Percentiles rank a stretch among this genome's conserved stretches.
These are phyloP conservation scores for Biscogniauxia mediterranea DNA, from an alignment of 2,329 filamentous ascomycete species.

Conservation along the genomic window DNA sequence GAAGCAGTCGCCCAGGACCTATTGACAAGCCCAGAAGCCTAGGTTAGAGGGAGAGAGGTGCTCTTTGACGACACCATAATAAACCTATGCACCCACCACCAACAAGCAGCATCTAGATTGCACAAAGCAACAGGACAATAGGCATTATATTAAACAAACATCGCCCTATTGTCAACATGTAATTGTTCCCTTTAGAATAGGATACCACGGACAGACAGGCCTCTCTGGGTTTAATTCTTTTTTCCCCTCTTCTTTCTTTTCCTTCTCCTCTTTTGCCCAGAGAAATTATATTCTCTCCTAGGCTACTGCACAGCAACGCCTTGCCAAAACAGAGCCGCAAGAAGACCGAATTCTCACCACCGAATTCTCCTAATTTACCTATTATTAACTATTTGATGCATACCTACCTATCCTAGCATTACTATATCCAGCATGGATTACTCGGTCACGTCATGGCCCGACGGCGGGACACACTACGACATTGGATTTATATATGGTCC, in stretches of 20 bases:
- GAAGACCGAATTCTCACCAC: background rate
- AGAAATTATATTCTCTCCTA: conserved; percentile 4
- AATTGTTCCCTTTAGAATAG: background rate
- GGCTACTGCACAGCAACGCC: background rate
- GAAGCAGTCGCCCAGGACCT: background rate
- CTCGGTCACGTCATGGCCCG: too few species aligned
- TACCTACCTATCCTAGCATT: too few species aligned
- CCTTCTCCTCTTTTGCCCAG: background rate
- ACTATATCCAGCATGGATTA: background rate
- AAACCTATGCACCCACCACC: background rate
- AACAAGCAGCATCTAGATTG: background rate
- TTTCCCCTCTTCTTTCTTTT: background rate
- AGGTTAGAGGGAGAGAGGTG: too few species aligned
- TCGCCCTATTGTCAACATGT: background rate
- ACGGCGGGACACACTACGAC: background rate
- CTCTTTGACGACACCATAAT: too few species aligned
- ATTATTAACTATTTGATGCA: too few species aligned
- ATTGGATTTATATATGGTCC: background rate
- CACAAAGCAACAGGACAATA: background rate
- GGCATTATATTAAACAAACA: background rate
- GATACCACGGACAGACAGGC: background rate
- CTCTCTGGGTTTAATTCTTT: background rate
- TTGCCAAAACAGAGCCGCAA: background rate
- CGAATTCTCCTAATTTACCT: background rate
- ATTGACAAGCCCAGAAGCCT: too few species aligned